These are phyloP conservation scores for Backusella liffmaniae DNA, from an alignment of 192 early-diverging fungal genomes.

Conservation along the genomic window DNA sequence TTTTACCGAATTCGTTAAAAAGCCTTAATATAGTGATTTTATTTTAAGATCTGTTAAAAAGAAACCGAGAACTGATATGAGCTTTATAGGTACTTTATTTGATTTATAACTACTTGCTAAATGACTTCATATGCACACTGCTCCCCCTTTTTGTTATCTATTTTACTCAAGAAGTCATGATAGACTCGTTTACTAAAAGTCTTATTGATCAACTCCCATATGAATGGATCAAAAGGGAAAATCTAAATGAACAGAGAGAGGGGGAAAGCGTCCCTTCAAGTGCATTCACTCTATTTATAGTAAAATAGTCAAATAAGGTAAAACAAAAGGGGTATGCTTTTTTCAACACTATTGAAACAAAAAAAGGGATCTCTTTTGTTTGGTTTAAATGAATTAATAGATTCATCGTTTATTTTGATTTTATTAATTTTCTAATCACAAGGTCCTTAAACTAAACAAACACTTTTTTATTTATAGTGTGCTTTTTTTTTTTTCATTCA, in stretches of 20 bases:
- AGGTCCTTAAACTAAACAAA: too few relatives aligned
- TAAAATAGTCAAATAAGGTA: neutral
- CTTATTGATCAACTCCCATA: too few relatives aligned
- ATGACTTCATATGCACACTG: neutral
- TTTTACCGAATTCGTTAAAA: neutral
- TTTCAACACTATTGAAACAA: neutral
- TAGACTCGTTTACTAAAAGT: neutral
- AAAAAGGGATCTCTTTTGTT: neutral
- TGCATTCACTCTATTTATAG: neutral
- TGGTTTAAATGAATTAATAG: neutral
- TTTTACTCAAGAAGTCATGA: neutral
- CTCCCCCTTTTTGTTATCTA: neutral
- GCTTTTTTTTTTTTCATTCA: neutral
- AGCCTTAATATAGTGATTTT: too few relatives aligned
- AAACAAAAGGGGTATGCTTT: neutral
- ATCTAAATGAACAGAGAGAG: too few relatives aligned
- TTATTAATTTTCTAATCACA: too few relatives aligned
- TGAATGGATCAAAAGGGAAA: too few relatives aligned
- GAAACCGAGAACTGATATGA: neutral
- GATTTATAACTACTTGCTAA: neutral
- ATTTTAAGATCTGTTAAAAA: too few relatives aligned
- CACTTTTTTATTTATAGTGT: neutral
- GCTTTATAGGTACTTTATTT: neutral
- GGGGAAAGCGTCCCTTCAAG: too few relatives aligned
- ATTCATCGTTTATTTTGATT: too few relatives aligned